These are phyloP conservation scores for Fragilaria radians DNA, from an alignment of 108 stramenopile species.

Conservation along the genomic window DNA sequence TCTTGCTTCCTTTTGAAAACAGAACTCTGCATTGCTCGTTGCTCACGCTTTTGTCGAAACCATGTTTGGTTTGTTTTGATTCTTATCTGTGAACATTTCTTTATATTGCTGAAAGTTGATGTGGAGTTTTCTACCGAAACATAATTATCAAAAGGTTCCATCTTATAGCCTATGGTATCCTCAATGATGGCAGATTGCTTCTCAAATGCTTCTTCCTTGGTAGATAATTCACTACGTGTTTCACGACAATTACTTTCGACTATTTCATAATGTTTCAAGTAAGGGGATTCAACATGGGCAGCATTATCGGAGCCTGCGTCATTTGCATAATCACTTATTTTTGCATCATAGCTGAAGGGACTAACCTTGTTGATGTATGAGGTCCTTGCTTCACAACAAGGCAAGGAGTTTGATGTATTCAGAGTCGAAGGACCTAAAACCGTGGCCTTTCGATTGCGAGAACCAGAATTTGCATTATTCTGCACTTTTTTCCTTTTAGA, in stretches of 20 bases:
- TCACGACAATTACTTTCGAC: not conserved
- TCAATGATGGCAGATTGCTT: not conserved
- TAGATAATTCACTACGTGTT: not conserved
- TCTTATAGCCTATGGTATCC: not conserved
- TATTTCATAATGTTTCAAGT: not conserved
- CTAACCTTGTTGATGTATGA: too few species aligned
- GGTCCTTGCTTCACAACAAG: too few species aligned
- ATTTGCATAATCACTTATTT: not conserved
- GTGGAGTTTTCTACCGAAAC: not conserved
- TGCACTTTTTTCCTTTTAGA: not conserved
- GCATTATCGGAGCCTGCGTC: not conserved
- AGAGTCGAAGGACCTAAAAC: too few species aligned
- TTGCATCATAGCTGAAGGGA: not conserved
- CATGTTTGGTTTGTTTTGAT: conserved; percentile 4
- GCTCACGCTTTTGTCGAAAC: conserved; percentile 15
- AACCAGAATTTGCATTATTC: not conserved
- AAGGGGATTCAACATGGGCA: not conserved
- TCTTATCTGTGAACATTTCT: too few species aligned
- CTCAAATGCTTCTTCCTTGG: not conserved
- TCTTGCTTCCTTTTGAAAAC: conserved; percentile 53
- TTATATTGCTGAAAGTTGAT: not conserved
- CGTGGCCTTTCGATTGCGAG: not conserved
- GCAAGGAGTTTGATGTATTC: too few species aligned
- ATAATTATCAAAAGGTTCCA: not conserved
- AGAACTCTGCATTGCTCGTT: conserved; percentile 26